Conservation (phyloP, 2,329 filamentous ascomycete genomes). For the Dothidotthia symphoricarpi region DNA sequence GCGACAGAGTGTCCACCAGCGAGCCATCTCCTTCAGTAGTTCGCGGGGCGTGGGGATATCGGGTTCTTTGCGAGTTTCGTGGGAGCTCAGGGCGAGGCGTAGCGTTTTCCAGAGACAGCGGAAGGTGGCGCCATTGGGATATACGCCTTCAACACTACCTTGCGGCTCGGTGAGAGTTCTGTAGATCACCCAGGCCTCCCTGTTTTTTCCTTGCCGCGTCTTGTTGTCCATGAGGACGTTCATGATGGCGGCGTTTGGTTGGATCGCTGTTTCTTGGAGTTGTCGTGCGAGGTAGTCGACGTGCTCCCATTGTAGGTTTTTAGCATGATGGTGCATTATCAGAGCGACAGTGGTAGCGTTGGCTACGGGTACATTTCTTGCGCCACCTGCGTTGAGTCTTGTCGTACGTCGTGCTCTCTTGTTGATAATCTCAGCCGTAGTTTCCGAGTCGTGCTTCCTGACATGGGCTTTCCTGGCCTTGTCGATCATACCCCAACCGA, state of each 20-base stretch:
- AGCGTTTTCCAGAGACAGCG: slow-evolving; percentile 36
- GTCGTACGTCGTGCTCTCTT: background rate
- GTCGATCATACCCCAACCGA: slow-evolving; percentile 40
- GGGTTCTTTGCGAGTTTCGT: slow-evolving; percentile 14
- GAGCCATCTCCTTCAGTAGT: slow-evolving; percentile 29
- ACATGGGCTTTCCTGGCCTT: slow-evolving; percentile 9
- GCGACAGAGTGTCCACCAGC: slow-evolving; percentile 30
- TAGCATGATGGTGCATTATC: slow-evolving; percentile 33
- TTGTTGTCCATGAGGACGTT: slow-evolving; percentile 35
- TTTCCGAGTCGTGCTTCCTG: background rate
- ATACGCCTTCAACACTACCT: slow-evolving; percentile 19
- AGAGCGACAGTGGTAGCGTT: slow-evolving; percentile 32
- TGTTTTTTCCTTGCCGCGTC: slow-evolving; percentile 29
- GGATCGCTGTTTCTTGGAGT: slow-evolving; percentile 20
- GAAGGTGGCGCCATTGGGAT: slow-evolving; percentile 31
- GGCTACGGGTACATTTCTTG: slow-evolving; percentile 24
- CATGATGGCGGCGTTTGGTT: slow-evolving; percentile 30
- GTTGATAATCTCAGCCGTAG: slow-evolving; percentile 3
- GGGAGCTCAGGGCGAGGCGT: slow-evolving; percentile 28
- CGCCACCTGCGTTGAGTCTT: background rate
- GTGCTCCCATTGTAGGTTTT: slow-evolving; percentile 32
- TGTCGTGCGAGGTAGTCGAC: slow-evolving; percentile 34
- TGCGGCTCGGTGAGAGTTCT: slow-evolving; percentile 23
- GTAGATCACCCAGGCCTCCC: slow-evolving; percentile 32
- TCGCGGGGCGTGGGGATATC: slow-evolving; percentile 33